Conservation (phyloP, 768 basidiomycete genomes). For the Podaxis sp. region DNA sequence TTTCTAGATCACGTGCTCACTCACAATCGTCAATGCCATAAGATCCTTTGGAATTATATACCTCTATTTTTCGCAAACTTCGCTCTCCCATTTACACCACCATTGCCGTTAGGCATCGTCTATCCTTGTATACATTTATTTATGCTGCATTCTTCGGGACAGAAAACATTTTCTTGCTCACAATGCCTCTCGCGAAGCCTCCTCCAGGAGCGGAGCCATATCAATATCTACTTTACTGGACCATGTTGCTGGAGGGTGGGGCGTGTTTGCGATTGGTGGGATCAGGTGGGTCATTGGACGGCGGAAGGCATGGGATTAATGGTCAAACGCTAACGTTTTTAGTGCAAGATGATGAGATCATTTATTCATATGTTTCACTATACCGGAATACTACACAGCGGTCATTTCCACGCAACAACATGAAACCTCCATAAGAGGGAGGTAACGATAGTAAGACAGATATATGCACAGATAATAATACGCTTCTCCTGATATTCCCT, state of each 20-base stretch:
- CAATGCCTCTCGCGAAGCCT: conserved; percentile 50
- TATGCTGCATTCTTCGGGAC: conserved; percentile 42
- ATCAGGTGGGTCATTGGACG: conserved; percentile 23
- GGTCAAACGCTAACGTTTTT: neutral
- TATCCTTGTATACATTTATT: neutral
- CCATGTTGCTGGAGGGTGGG: conserved; percentile 30
- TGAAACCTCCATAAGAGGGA: neutral
- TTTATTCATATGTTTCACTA: no score
- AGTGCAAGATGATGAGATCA: neutral
- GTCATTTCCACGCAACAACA: neutral
- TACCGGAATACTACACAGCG: neutral
- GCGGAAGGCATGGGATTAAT: neutral
- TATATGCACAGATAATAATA: neutral
- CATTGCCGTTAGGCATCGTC: neutral
- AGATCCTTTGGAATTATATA: conserved; percentile 49
- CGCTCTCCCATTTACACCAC: neutral
- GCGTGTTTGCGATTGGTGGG: conserved; percentile 29
- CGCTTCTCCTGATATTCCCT: neutral
- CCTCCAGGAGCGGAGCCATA: conserved; percentile 41
- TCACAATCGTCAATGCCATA: conserved; percentile 43
- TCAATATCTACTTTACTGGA: conserved; percentile 50
- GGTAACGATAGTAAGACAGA: neutral
- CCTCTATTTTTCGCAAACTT: conserved; percentile 16
- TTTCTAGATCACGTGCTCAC: conserved; percentile 36
- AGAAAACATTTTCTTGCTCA: conserved; percentile 49